Base-by-base conservation (phyloP, 345 rosid species). In the Euphorbia peplus region DNA sequence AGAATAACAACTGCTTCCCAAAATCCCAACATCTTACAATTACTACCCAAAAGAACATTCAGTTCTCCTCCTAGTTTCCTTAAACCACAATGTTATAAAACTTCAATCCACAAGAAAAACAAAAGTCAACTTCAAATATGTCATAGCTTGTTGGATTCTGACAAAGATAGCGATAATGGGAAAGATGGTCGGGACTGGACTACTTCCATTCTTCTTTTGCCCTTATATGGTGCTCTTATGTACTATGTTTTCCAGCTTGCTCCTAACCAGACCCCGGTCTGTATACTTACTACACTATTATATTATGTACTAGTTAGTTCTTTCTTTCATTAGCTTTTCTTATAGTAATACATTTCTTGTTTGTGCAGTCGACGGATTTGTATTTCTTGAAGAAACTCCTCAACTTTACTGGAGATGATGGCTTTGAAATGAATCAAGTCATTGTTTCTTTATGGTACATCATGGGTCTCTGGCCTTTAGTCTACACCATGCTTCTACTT, bases 401-500 rank as follows among this genome's bases (percentile, higher is more conserved):
- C 69, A 63, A 83, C 82, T 86, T 91, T 85, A 85, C 73, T 67
- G 85, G 88, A 53, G 89, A 88, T 61, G 99, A 93, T 78, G 99
- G 96, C 58, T 93, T 88, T 81, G 59, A 66, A 73, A 93, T 91
- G 98, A 91, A 93, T 72, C 77, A 83, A 50, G 88, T 91, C 16
- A 90, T 93, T 82, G 92, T 89, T 25, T 83, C 91, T 29, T 73
- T 86, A 16, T 93, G 96, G 96, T 86, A 89, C 68, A 81, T 86
- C 21, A 90, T 90, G 96, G 98, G 96, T 69, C 72, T 90, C 74
- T 93, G 98, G 97, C 95, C 97, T 71, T 67, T 85, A 67, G 84
- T 83, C 0, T 93, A 86, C 64, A 79, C 80, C 78, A 93, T 89
- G 98, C 83, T 89, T 59, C 83, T 90, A 77, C 78, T 90, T 72